These are phyloP conservation scores for Ascodesmis nigricans DNA, from an alignment of 495 filamentous ascomycete species.

Conservation along the genomic window DNA sequence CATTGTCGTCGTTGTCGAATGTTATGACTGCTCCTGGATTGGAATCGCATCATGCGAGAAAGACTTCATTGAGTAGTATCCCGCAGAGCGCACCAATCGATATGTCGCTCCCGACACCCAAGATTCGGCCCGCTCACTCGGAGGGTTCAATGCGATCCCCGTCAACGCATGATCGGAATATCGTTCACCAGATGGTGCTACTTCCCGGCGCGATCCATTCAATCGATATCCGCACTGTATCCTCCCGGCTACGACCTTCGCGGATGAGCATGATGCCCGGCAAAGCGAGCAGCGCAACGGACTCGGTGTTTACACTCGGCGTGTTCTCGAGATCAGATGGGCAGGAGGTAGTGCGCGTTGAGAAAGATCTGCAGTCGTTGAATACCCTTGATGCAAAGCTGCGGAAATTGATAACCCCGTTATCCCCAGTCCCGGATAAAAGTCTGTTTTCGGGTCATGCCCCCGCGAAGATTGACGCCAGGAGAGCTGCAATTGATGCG, in stretches of 20 bases:
- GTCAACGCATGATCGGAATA: too few species aligned
- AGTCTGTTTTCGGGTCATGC: slow-evolving; percentile 80
- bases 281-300: slow-evolving; percentile 41
- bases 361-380: slow-evolving; percentile 72
- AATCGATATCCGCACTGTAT: slow-evolving; percentile 66
- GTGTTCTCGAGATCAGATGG: slow-evolving; percentile 55
- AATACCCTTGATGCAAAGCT: slow-evolving; percentile 59
- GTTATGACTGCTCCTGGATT: too few species aligned
- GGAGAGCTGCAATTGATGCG: slow-evolving; percentile 54
- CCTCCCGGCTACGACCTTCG: slow-evolving; percentile 81
- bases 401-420: slow-evolving; percentile 43
- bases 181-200: too few species aligned
- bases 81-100: too few species aligned
- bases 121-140: too few species aligned
- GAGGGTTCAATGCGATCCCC: too few species aligned
- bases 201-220: slow-evolving; percentile 44
- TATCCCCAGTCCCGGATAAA: slow-evolving; percentile 55
- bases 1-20: too few species aligned
- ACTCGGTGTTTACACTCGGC: slow-evolving; percentile 81
- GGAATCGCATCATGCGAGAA: too few species aligned
- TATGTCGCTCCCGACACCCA: too few species aligned
- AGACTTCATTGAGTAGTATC: too few species aligned
- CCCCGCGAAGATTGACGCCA: slow-evolving; percentile 77
- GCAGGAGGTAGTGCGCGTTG: slow-evolving; percentile 76
- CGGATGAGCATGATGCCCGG: slow-evolving; percentile 55